Percentiles rank a stretch among this genome's conserved stretches.
These are phyloP conservation scores for Phialophora tarda DNA, from an alignment of 2,329 filamentous ascomycete genomes.

Conservation along the genomic window DNA sequence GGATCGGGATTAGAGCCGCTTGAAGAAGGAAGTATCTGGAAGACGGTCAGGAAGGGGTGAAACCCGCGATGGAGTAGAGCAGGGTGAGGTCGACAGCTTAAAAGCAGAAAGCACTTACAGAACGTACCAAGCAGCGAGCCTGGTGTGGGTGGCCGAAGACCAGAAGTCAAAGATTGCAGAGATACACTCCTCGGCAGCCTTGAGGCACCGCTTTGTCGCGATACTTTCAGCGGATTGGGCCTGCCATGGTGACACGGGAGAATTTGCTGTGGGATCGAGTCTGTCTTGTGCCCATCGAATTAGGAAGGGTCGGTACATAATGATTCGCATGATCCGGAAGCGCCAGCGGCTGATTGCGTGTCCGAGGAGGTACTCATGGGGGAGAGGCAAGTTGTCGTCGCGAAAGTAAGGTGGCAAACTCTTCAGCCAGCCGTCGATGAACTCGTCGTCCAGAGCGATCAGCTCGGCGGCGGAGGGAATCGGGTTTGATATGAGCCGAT, in stretches of 20 bases:
- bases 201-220: slow-evolving; percentile 49
- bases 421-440: slow-evolving; percentile 51
- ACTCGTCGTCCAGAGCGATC: slow-evolving; percentile 47
- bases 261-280: slow-evolving; percentile 27
- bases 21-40: slow-evolving; percentile 54
- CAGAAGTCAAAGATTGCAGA: slow-evolving; percentile 51
- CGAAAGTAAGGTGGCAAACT: slow-evolving; percentile 51
- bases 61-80: not conserved
- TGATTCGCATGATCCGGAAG: slow-evolving; percentile 52
- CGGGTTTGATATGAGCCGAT: slow-evolving; percentile 52
- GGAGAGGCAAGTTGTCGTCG: slow-evolving; percentile 44
- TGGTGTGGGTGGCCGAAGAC: slow-evolving; percentile 48
- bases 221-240: slow-evolving; percentile 48
- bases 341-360: slow-evolving; percentile 51
- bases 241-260: slow-evolving; percentile 37
- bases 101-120: slow-evolving; percentile 38
- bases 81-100: not conserved
- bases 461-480: slow-evolving; percentile 51
- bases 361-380: slow-evolving; percentile 48
- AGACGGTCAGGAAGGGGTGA: not conserved
- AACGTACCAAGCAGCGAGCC: slow-evolving; percentile 54
- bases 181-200: slow-evolving; percentile 51
- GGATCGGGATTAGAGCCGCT: slow-evolving; percentile 52
- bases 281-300: slow-evolving; percentile 41
- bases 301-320: slow-evolving; percentile 52